Evolutionary conservation across 208 protist genomes (phyloP), one percentile per base, ranked within the genome.

Genomic region (Trypanosoma theileri): DNA sequence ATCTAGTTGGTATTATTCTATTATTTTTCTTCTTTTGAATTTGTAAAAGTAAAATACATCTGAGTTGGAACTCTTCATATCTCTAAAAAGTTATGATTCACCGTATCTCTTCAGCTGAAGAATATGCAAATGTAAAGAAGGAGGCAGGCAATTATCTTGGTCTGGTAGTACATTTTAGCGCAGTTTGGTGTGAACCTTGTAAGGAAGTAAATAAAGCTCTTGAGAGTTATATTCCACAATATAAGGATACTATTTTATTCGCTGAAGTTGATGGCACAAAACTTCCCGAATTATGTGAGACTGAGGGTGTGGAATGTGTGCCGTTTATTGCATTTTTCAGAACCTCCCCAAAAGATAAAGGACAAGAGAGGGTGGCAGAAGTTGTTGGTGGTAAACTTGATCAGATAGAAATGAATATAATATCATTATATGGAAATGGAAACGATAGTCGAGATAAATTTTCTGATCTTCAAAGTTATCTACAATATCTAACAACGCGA

Each of bases 101-200:
- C 48, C 64, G 73, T 44, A 41, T 89, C 12, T 51, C 66, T 13
- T 82, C 77, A 44, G n/a, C 48, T 12, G 69, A 81, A 56, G 72
- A 88, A 35, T 92, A 85, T 77, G 28, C 24, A 22, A 75, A 77
- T 3, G 44, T 88, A 44, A 92, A 91, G 71, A 81, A 78, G 59
- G 57, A 77, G 28, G 81, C 89, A 8, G 70, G 58, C 22, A 59
- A 66, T 11, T 53, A 62, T 19, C 70, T 81, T 9, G 88, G 88
- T 45, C 66, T 96, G 22, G 84, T 96, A 4, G 85, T 93, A 13
- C 91, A 97, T 75, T 96, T 96, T 69, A 90, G 83, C 64, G 91
- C 93, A 44, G 53, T 58, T 28, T 97, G 93, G 93, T 98, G 95
- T 70, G 89, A 92, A 56, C 91, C 95, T 3, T 96, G 89, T 71